Base-by-base conservation (phyloP, 2,329 filamentous ascomycete genomes). In the Fusarium mangiferae region DNA sequence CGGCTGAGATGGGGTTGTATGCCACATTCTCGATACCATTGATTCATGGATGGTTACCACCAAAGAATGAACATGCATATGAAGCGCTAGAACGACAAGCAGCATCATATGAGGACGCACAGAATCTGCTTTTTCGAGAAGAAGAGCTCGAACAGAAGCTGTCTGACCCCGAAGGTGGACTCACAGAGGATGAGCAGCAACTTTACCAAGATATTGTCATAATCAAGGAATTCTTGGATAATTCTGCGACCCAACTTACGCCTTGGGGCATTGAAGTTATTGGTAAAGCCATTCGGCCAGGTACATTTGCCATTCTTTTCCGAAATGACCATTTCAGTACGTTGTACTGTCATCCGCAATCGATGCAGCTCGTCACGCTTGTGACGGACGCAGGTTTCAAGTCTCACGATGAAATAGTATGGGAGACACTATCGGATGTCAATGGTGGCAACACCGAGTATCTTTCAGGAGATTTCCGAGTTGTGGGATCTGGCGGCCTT, bases 251-350 rank as follows among this genome's bases (percentile, higher is more conserved):
- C 1, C 96, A 99, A 78, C 85, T 99, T 28, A 98, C 96, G 0
- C 86, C 90, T 0, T 93, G 92, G 81, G 96, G 96, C 0, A 87
- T 99, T 6, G 89, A 93, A 44, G 89, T 93, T 3, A 91, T 98
- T 44, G 88, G 88, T 2, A 89, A 90, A 57, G 91, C 89, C 11
- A 87, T 98, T 65, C 85, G 88, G 18, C 92, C 94, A 3, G 96
- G 95, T 4, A 90, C 93, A 3, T 90, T 98, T 70, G 94, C 94
- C 1, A 98, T 99, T 56, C 84, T 99, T 4, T 99, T 99, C 85
- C 90, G 96, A 33, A 99, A 99, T 78, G 96, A 99, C 79, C 96
- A 99, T 81, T 99, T 99, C 79, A 95, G 94, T 46, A 98, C 96
- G 0, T 82, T 99, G 0, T 98, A 97, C 82, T 94, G 95, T 69